phyloP scores from a whole-genome alignment of 805 yeast genomes.

The Candida loeiensis region DNA sequence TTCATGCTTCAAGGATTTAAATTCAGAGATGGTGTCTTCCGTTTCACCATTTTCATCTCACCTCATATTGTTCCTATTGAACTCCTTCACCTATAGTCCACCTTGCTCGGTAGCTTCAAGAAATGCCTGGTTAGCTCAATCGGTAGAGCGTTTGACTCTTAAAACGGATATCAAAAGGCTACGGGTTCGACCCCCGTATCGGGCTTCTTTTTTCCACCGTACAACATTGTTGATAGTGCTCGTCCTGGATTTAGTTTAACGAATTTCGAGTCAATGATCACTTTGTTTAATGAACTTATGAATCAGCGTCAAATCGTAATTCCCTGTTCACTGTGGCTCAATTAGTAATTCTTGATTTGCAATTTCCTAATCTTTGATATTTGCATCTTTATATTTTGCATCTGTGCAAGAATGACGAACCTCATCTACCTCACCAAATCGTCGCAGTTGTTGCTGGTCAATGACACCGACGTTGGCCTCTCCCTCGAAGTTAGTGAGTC shows the following conservation, averaged over 20 bases:
- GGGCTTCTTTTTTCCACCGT: conserved; percentile 8
- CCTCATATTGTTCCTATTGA: too few species aligned
- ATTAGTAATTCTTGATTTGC: too few species aligned
- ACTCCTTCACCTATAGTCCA: not conserved
- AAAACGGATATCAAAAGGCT: conserved; percentile 7
- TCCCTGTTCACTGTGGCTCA: too few species aligned
- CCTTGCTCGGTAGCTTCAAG: not conserved
- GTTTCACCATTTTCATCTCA: too few species aligned
- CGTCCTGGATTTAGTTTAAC: too few species aligned
- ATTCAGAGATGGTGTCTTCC: too few species aligned
- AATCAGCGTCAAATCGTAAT: too few species aligned
- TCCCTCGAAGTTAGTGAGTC: conserved; percentile 2
- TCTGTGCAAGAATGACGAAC: not conserved
- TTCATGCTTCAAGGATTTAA: too few species aligned
- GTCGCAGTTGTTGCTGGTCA: conserved; percentile 6
- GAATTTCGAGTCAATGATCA: too few species aligned
- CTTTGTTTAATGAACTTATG: too few species aligned
- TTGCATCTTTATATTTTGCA: not conserved
- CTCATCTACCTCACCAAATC: conserved; percentile 7
- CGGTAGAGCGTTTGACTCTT: conserved; percentile 11
- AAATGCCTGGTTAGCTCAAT: conserved; percentile 11
- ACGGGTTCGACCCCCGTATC: conserved; percentile 11
- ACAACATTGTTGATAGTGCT: too few species aligned
- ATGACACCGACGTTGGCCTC: conserved; percentile 2
- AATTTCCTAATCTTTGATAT: not conserved